These are phyloP conservation scores for Testicularia cyperi DNA, from an alignment of 1,284 basidiomycete species.

Conservation along the genomic window DNA sequence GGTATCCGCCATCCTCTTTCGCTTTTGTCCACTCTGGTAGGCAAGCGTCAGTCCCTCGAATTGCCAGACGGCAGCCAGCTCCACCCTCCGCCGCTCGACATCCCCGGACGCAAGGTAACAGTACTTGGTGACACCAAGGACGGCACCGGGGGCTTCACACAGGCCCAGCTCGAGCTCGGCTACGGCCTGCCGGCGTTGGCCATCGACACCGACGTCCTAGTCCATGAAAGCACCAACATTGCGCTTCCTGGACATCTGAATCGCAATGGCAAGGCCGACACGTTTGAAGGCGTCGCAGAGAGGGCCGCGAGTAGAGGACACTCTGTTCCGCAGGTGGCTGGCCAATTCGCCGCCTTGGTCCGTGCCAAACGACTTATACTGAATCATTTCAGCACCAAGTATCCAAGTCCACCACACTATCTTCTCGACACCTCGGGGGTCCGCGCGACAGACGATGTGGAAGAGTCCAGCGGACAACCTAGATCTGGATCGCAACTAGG, in stretches of 20 bases:
- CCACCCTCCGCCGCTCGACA: constrained; percentile 42
- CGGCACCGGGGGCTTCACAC: constrained; percentile 41
- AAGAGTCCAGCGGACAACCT: not conserved
- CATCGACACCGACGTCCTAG: constrained; percentile 48
- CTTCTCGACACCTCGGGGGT: constrained; percentile 18
- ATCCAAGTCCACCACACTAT: constrained; percentile 36
- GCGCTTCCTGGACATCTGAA: constrained; percentile 38
- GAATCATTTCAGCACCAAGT: constrained; percentile 56
- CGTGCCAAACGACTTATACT: constrained; percentile 42
- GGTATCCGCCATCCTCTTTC: constrained; percentile 52
- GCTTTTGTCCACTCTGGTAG: constrained; percentile 37
- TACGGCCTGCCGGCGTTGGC: constrained; percentile 12
- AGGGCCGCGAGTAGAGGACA: constrained; percentile 47
- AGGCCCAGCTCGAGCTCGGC: constrained; percentile 7
- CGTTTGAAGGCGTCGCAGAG: constrained; percentile 23
- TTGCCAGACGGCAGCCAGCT: constrained; percentile 52
- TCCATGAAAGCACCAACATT: constrained; percentile 58
- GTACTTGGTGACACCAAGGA: constrained; percentile 57
- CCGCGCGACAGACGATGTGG: too few species aligned
- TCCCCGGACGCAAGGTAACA: constrained; percentile 53
- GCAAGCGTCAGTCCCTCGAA: constrained; percentile 31
- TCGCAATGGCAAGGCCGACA: constrained; percentile 30
- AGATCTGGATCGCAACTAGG: constrained; percentile 6
- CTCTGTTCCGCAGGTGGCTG: constrained; percentile 52
- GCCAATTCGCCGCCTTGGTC: constrained; percentile 47